Base-by-base conservation (phyloP, 106 monocot species). In the Cymbidium sinense region DNA sequence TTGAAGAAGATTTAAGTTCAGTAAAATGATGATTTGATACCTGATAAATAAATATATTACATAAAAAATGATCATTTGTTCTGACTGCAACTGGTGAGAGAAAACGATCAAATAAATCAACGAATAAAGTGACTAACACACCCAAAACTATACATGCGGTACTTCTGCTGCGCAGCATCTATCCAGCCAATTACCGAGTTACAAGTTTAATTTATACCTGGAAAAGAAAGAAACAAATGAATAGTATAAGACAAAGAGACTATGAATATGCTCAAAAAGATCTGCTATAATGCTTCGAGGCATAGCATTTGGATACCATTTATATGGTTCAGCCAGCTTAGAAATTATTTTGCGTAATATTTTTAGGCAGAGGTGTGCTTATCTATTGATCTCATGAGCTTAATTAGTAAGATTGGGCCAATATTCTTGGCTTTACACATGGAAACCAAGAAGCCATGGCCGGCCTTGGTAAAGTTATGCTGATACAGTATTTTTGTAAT, bases 71-170 rank as follows among this genome's bases (percentile, higher is more conserved):
- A 18, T 71, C 9, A 5, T 36, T 71, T 20, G 37, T 71, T 71
- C 30, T 19, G 35, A n/a, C 37, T 35, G 37, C 36, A 71, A 21
- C 37, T 8, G 71, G 67, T 13, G 6, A 19, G 71, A 21, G 71
- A 71, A 71, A 71, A 23, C 71, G 8, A 71, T 39, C 29, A 37
- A 71, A 71, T 39, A 35, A 67, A 71, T 71, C 37, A 71, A 71
- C 35, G 71, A 71, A 71, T 71, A 39, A 71, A 71, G 39, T 33
- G 3, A 67, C 67, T 67, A 67, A 13, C 31, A 67, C 17, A 3
- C 33, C 67, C 4, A 67, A n/a, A n/a, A 17, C n/a, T 67, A 67
- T 67, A 67, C 67, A 67, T 15, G 29, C 67, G 31, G 61, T 8
- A 62, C 67, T 67, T 31, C 31, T 31, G 67, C 67, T 67, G 31